Evolutionary conservation across 345 rosid species (phyloP).

Genomic region (Melastoma malabathricum): DNA sequence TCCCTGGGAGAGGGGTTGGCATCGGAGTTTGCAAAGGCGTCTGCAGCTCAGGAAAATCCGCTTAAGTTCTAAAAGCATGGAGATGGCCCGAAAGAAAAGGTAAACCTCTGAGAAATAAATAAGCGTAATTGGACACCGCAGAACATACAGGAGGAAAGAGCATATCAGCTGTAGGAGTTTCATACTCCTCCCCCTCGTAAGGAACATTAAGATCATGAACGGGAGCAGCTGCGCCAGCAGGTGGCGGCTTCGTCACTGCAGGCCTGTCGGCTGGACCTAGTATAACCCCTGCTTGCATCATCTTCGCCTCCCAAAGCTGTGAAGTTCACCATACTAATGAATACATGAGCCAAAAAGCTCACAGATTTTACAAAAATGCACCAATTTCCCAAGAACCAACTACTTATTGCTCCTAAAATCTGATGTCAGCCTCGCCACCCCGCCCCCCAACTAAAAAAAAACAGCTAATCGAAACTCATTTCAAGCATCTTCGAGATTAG

Average conservation of each 20-base stretch:
- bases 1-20: slow-evolving; percentile 65
- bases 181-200: slow-evolving; percentile 91
- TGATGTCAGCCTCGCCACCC: no score
- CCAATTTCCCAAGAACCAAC: no score
- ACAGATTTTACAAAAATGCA: no score
- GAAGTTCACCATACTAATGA: not conserved
- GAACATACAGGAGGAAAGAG: slow-evolving; percentile 77
- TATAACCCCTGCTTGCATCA: slow-evolving; percentile 81
- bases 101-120: not conserved
- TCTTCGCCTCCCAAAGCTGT: slow-evolving; percentile 88
- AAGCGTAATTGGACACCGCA: not conserved
- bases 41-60: slow-evolving; percentile 23
- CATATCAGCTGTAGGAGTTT: slow-evolving; percentile 95
- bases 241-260: slow-evolving; percentile 32
- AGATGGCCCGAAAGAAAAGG: not conserved
- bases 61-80: slow-evolving; percentile 1
- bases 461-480: no score
- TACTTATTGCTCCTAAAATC: no score
- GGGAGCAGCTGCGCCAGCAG: slow-evolving; percentile 51
- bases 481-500: no score
- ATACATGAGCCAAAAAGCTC: not conserved
- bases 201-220: slow-evolving; percentile 97
- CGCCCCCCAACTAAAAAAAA: no score
- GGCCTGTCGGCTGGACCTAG: slow-evolving; percentile 65
- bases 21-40: slow-evolving; percentile 82